Conservation (phyloP, 495 filamentous ascomycete species). For the Acidomyces sp. region DNA sequence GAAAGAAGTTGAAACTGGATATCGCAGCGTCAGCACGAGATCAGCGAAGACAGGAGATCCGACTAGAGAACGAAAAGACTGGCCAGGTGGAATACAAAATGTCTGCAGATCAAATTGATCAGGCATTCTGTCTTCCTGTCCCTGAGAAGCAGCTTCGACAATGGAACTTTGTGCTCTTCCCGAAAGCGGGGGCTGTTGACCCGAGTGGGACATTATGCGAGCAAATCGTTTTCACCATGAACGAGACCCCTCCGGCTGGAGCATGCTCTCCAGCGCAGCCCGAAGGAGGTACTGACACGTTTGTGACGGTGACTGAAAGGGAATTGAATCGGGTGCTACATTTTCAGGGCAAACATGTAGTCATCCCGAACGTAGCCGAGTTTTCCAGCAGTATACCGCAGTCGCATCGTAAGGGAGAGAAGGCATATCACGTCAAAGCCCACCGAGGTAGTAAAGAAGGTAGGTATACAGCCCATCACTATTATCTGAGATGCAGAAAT, state of each 20-base stretch:
- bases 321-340: slow-evolving; percentile 42
- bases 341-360: slow-evolving; percentile 47
- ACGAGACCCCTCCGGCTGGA: slow-evolving; percentile 38
- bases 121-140: slow-evolving; percentile 56
- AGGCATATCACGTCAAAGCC: slow-evolving; percentile 82
- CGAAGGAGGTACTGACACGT: slow-evolving; percentile 40
- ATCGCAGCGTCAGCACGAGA: slow-evolving; percentile 32
- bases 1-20: slow-evolving; percentile 83
- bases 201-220: slow-evolving; percentile 33
- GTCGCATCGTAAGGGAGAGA: slow-evolving; percentile 76
- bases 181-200: slow-evolving; percentile 33
- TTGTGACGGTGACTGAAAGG: slow-evolving; percentile 48
- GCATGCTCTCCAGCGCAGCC: not conserved
- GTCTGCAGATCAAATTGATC: slow-evolving; percentile 59
- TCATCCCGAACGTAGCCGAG: slow-evolving; percentile 55
- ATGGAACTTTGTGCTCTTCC: slow-evolving; percentile 80
- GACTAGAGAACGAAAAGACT: slow-evolving; percentile 51
- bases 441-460: slow-evolving; percentile 89
- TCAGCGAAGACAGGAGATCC: slow-evolving; percentile 42
- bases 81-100: slow-evolving; percentile 57
- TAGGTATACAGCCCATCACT: slow-evolving; percentile 22
- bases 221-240: slow-evolving; percentile 72
- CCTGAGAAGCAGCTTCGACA: slow-evolving; percentile 83
- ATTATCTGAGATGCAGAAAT: slow-evolving; percentile 4
- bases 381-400: slow-evolving; percentile 70